These are phyloP conservation scores for Thelonectria olida DNA, from an alignment of 2,329 filamentous ascomycete species.

Conservation along the genomic window DNA sequence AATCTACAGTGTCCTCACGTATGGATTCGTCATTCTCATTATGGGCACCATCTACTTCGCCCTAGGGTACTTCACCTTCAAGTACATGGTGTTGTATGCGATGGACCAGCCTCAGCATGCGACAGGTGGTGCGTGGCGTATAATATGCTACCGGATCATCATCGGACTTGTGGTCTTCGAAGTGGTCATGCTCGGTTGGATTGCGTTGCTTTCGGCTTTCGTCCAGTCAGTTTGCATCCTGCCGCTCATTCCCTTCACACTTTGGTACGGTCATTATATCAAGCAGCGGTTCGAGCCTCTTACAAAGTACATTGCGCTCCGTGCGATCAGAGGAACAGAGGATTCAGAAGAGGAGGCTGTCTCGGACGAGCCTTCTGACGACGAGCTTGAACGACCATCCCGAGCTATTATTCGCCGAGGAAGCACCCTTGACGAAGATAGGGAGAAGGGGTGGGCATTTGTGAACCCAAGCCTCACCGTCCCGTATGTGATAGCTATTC, in stretches of 20 bases:
- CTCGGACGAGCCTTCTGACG: slow-evolving; percentile 49
- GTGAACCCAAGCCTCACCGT: slow-evolving; percentile 78
- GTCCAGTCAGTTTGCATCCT: slow-evolving; percentile 76
- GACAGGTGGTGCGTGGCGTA: slow-evolving; percentile 92
- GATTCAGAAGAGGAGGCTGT: slow-evolving; percentile 50
- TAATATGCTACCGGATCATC: slow-evolving; percentile 93
- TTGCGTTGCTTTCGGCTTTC: slow-evolving; percentile 79
- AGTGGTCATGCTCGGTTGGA: slow-evolving; percentile 86
- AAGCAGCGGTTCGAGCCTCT: slow-evolving; percentile 84
- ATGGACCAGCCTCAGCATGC: slow-evolving; percentile 98
- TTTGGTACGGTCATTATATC: slow-evolving; percentile 92
- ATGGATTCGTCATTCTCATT: slow-evolving; percentile 82
- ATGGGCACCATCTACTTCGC: slow-evolving; percentile 86
- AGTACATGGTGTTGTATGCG: slow-evolving; percentile 96
- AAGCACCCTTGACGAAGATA: slow-evolving; percentile 76
- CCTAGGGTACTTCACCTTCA: slow-evolving; percentile 89
- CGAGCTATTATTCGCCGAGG: slow-evolving; percentile 58
- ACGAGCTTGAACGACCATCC: slow-evolving; percentile 48
- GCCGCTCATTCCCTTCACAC: slow-evolving; percentile 80
- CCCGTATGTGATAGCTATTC: slow-evolving; percentile 62
- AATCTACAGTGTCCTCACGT: slow-evolving; percentile 88
- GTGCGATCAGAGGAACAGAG: slow-evolving; percentile 75
- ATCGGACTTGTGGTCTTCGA: slow-evolving; percentile 90
- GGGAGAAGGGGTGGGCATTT: slow-evolving; percentile 75
- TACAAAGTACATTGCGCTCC: slow-evolving; percentile 90